Conservation (phyloP, 2,329 filamentous ascomycete genomes). For the Apiospora rasikravindrae region DNA sequence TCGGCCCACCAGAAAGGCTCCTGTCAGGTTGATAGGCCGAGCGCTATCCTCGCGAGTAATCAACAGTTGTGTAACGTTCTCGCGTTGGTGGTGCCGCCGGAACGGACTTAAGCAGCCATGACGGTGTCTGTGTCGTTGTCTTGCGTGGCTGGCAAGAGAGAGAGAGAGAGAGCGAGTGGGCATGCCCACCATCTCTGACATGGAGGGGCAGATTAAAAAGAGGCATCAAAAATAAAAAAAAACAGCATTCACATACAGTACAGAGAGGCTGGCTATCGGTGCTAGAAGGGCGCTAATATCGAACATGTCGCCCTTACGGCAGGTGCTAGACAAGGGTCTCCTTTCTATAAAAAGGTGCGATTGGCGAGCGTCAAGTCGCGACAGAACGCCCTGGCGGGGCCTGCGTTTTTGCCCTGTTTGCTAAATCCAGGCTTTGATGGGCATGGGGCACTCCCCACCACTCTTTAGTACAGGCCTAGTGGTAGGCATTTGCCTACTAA, state of each 20-base stretch:
- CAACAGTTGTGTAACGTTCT: neutral
- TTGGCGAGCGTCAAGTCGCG: slow-evolving; percentile 15
- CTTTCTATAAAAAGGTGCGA: slow-evolving; percentile 18
- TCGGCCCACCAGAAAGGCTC: neutral
- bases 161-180: neutral
- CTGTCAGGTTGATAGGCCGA: neutral
- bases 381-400: slow-evolving; percentile 15
- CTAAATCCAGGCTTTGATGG: slow-evolving; percentile 1
- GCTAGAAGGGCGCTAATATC: slow-evolving; percentile 18
- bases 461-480: neutral
- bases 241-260: neutral
- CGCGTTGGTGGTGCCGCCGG: neutral
- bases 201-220: neutral
- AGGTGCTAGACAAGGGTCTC: slow-evolving; percentile 15
- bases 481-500: neutral
- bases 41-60: slow-evolving; percentile 12
- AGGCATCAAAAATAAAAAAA: neutral
- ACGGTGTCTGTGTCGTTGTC: neutral
- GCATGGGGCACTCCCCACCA: slow-evolving; percentile 14
- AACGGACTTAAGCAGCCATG: slow-evolving; percentile 6
- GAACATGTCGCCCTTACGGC: slow-evolving; percentile 17
- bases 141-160: neutral
- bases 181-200: slow-evolving; percentile 10
- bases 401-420: neutral
- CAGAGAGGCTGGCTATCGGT: slow-evolving; percentile 13